phyloP scores from a whole-genome alignment of 345 rosid species.

The Mallotus nudiflorus region DNA sequence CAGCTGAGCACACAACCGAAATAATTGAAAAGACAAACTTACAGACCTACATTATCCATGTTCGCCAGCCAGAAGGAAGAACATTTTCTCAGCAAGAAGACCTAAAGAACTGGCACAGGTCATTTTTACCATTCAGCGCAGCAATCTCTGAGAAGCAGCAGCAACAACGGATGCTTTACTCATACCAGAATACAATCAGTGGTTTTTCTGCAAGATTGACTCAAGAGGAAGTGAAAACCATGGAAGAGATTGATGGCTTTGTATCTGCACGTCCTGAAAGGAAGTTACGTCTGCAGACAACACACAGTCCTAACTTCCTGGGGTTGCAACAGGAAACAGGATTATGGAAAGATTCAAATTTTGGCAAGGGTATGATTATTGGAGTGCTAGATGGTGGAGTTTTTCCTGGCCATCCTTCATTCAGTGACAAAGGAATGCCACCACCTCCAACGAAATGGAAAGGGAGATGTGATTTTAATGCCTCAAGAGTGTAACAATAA shows the following conservation, averaged over 20 bases:
- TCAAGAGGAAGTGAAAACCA: slow-evolving; percentile 33
- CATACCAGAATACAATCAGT: slow-evolving; percentile 34
- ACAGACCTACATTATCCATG: slow-evolving; percentile 38
- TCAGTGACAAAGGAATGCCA: slow-evolving; percentile 25
- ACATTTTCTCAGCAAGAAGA: slow-evolving; percentile 3
- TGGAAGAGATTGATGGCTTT: slow-evolving; percentile 37
- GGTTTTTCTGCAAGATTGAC: slow-evolving; percentile 57
- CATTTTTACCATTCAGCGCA: slow-evolving; percentile 30
- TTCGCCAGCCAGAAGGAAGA: slow-evolving; percentile 23
- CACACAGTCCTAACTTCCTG: slow-evolving; percentile 21
- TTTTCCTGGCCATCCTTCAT: slow-evolving; percentile 27
- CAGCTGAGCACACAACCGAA: slow-evolving; percentile 20
- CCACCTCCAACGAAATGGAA: slow-evolving; percentile 30
- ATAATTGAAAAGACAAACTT: background rate
- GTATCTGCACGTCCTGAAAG: slow-evolving; percentile 39
- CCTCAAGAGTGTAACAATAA: slow-evolving; percentile 23
- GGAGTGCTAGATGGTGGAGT: slow-evolving; percentile 26
- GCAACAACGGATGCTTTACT: slow-evolving; percentile 29
- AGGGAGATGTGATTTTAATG: slow-evolving; percentile 26
- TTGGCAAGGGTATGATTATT: slow-evolving; percentile 22
- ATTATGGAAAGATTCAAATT: slow-evolving; percentile 27
- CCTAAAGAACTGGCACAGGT: slow-evolving; percentile 31
- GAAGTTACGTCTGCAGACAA: slow-evolving; percentile 18
- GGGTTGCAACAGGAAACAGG: slow-evolving; percentile 19
- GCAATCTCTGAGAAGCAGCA: slow-evolving; percentile 14